These are phyloP conservation scores for Nothophaeocryptopus gaeumannii DNA, from an alignment of 2,329 filamentous ascomycete species.

Conservation along the genomic window DNA sequence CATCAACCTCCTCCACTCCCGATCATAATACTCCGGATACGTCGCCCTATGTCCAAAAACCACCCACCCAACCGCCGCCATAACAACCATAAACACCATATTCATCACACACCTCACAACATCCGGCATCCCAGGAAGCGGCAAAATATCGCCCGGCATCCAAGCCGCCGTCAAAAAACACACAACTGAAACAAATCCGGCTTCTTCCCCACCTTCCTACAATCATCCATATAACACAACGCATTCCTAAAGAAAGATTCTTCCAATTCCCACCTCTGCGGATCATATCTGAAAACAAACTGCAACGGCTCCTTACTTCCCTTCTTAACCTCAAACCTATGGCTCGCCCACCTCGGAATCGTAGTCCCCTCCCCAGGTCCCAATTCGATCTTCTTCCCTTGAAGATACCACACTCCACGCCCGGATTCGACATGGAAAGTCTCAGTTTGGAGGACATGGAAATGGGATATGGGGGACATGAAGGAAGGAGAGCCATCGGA, in stretches of 20 bases:
- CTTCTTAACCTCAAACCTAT: constrained; percentile 17
- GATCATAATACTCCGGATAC: too few relatives aligned
- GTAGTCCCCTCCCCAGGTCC: constrained; percentile 12
- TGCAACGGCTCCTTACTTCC: constrained; percentile 11
- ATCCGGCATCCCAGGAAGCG: constrained; percentile 5
- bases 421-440: constrained; percentile 18
- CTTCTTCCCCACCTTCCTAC: constrained; percentile 4
- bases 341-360: constrained; percentile 11
- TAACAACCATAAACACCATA: too few relatives aligned
- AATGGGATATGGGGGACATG: constrained; percentile 18
- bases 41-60: too few relatives aligned
- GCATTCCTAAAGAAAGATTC: constrained; percentile 17
- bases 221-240: constrained; percentile 19
- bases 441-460: constrained; percentile 21
- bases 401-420: constrained; percentile 16
- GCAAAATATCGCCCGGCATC: constrained; percentile 16
- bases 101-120: too few relatives aligned
- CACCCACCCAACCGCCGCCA: too few relatives aligned
- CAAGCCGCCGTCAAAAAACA: constrained; percentile 12
- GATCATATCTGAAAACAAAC: constrained; percentile 17
- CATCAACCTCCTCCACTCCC: too few relatives aligned
- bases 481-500: constrained; percentile 13
- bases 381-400: constrained; percentile 10
- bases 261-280: constrained; percentile 19
- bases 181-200: constrained; percentile 18